phyloP scores from a whole-genome alignment of 768 basidiomycete genomes.

The Tricholoma hemisulphureum region DNA sequence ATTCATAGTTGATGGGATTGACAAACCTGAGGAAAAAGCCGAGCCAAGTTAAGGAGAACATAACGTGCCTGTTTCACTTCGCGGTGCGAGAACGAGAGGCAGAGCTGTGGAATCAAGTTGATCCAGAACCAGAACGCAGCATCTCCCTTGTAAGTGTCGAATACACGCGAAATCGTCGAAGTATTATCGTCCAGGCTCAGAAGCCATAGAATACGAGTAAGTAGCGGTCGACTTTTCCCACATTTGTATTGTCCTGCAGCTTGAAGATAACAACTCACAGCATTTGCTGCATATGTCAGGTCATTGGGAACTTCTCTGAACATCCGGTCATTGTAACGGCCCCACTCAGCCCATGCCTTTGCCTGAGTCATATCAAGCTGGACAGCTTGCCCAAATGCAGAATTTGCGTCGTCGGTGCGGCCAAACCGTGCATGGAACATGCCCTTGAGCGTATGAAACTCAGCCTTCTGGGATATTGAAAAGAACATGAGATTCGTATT shows the following conservation, averaged over 20 bases:
- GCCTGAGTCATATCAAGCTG: conserved; percentile 93
- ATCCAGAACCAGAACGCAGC: conserved; percentile 99
- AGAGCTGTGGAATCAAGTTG: conserved; percentile 91
- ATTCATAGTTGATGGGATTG: neutral
- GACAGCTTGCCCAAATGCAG: conserved; percentile 91
- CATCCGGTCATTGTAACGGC: conserved; percentile 86
- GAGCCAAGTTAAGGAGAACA: conserved; percentile 85
- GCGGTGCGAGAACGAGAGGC: conserved; percentile 82
- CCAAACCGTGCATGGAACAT: conserved; percentile 94
- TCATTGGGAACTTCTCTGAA: conserved; percentile 84
- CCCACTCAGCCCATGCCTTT: conserved; percentile 99
- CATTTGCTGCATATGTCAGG: conserved; percentile 76
- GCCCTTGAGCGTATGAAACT: conserved; percentile 97
- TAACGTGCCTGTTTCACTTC: conserved; percentile 93
- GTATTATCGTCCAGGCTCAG: conserved; percentile 84
- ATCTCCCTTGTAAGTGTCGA: conserved; percentile 95
- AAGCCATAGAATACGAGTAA: conserved; percentile 94
- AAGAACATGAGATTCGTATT: conserved; percentile 99
- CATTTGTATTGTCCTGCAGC: conserved; percentile 95
- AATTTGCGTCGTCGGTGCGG: conserved; percentile 85
- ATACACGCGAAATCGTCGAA: conserved; percentile 72
- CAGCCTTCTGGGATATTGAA: conserved; percentile 89
- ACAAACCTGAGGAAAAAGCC: conserved; percentile 86
- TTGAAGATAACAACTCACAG: conserved; percentile 96
- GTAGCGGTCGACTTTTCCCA: conserved; percentile 86